Evolutionary conservation across 2,329 filamentous ascomycete genomes (phyloP).

Genomic region (Botrytis cinerea): DNA sequence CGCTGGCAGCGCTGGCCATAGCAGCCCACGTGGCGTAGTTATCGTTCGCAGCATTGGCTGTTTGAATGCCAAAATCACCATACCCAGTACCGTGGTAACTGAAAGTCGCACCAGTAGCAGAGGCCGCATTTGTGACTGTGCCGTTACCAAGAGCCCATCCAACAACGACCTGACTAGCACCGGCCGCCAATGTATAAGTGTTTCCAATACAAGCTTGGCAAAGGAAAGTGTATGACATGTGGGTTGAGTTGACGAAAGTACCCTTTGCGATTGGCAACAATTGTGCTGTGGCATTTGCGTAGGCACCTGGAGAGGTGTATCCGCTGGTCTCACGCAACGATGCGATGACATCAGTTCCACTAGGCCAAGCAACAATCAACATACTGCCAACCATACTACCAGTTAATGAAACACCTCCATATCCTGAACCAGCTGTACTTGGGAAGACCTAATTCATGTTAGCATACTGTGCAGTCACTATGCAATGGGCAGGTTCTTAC

Average conservation of each 20-base stretch:
- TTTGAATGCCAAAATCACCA: conserved; percentile 11
- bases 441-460: conserved; percentile 14
- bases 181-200: background rate
- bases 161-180: conserved; percentile 4
- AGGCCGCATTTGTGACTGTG: conserved; percentile 19
- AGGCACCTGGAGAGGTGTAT: conserved; percentile 50
- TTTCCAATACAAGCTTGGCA: conserved; percentile 48
- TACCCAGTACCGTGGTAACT: conserved; percentile 20
- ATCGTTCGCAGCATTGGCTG: conserved; percentile 1
- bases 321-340: conserved; percentile 46
- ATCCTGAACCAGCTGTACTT: conserved; percentile 43
- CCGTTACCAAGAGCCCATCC: conserved; percentile 23
- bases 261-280: conserved; percentile 51
- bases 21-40: conserved; percentile 22
- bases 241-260: conserved; percentile 54
- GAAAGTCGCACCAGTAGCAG: conserved; percentile 22
- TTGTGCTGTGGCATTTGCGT: conserved; percentile 46
- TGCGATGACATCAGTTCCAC: conserved; percentile 47
- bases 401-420: conserved; percentile 51
- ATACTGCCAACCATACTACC: conserved; percentile 51
- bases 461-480: background rate
- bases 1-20: conserved; percentile 8
- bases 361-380: conserved; percentile 53
- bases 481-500: conserved; percentile 42
- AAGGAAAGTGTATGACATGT: conserved; percentile 56